These are phyloP conservation scores for Amanita inopinata DNA, from an alignment of 768 basidiomycete species.

Conservation along the genomic window DNA sequence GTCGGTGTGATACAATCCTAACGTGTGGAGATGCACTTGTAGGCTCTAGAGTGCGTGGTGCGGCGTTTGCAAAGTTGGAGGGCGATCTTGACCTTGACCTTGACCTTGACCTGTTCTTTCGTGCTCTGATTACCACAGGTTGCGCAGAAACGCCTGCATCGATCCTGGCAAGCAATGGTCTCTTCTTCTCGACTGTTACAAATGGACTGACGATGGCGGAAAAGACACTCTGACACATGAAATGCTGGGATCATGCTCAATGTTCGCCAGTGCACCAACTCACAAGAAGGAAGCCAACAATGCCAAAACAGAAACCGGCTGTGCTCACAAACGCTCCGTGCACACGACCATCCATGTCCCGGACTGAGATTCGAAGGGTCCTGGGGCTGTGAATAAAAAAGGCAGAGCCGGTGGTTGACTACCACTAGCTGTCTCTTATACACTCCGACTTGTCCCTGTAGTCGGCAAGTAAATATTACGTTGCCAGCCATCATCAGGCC, in stretches of 20 bases:
- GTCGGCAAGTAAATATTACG: not conserved
- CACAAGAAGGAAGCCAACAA: conserved; percentile 27
- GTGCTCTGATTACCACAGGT: not conserved
- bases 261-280: too few species aligned
- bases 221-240: conserved; percentile 31
- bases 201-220: conserved; percentile 16
- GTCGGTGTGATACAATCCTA: not conserved
- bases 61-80: too few species aligned
- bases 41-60: too few species aligned
- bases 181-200: not conserved
- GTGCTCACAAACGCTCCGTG: conserved; percentile 20
- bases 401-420: not conserved
- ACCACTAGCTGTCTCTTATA: not conserved
- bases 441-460: not conserved
- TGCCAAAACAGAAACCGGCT: conserved; percentile 24
- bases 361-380: conserved; percentile 4
- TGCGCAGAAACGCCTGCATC: not conserved
- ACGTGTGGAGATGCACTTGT: not conserved
- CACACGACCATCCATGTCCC: conserved; percentile 11
- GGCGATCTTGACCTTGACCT: too few species aligned
- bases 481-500: too few species aligned
- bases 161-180: conserved; percentile 4
- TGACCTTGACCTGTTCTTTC: not conserved
- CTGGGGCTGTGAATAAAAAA: not conserved
- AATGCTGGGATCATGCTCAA: too few species aligned